Conservation (phyloP, 139 green algal species). For the Chara braunii region DNA sequence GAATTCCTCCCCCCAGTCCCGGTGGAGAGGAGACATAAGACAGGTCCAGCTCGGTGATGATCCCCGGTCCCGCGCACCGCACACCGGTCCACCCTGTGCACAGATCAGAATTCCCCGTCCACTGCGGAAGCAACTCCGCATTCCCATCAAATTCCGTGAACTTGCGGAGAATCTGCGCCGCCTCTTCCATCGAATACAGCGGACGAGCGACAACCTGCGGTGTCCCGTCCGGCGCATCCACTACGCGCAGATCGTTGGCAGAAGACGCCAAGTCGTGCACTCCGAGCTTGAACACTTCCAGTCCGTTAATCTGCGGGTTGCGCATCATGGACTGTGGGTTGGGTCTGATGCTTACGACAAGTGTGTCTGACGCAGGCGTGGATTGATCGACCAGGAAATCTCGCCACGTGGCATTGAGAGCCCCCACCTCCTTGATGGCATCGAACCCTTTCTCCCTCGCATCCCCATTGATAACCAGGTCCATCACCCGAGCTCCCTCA, state of each 20-base stretch:
- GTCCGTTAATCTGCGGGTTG: no score
- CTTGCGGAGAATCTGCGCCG: slow-evolving; percentile 2
- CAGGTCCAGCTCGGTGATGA: no score
- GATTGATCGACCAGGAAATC: neutral
- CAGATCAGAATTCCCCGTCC: neutral
- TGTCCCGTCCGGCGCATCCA: no score
- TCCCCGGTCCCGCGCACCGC: neutral
- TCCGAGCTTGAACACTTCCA: no score
- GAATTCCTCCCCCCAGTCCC: neutral
- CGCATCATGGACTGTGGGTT: neutral
- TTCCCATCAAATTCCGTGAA: slow-evolving; percentile 15
- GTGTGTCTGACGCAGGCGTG: neutral
- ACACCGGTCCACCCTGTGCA: slow-evolving; percentile 18
- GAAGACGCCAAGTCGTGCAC: no score
- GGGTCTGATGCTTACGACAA: neutral
- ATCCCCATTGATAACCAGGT: no score
- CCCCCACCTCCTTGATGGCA: neutral
- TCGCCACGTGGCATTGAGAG: neutral
- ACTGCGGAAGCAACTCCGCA: neutral
- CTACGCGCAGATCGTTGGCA: no score
- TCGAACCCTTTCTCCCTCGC: neutral
- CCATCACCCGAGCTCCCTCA: slow-evolving; percentile 6
- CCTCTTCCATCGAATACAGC: slow-evolving; percentile 4
- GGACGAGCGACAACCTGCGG: no score
- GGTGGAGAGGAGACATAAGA: slow-evolving; percentile 3